Conservation (phyloP, 2,329 filamentous ascomycete species). For the Clonostachys sp. region DNA sequence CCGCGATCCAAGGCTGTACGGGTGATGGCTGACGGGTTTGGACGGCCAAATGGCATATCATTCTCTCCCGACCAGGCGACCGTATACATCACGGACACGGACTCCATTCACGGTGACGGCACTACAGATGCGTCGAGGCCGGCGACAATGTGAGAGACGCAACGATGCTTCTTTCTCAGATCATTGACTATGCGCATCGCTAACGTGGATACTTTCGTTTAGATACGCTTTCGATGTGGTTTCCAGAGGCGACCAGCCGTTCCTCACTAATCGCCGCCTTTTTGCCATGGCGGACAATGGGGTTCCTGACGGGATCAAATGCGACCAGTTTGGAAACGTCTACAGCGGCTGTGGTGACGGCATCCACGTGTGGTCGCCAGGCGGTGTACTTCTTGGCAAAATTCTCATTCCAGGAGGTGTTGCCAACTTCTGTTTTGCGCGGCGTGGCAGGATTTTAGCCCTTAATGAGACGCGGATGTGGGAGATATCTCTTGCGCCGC, state of each 20-base stretch:
- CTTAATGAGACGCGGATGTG: conserved; percentile 40
- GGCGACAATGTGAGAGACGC: neutral
- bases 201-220: neutral
- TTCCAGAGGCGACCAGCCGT: conserved; percentile 19
- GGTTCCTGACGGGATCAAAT: conserved; percentile 42
- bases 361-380: conserved; percentile 40
- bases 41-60: conserved; percentile 37
- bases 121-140: conserved; percentile 1
- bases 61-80: conserved; percentile 38
- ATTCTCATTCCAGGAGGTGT: conserved; percentile 33
- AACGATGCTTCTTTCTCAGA: neutral
- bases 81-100: conserved; percentile 40
- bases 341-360: conserved; percentile 45
- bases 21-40: conserved; percentile 41
- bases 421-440: conserved; percentile 43
- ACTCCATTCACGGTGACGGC: conserved; percentile 15
- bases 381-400: conserved; percentile 38
- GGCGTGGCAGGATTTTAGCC: conserved; percentile 34
- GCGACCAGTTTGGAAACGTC: conserved; percentile 39
- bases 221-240: conserved; percentile 27
- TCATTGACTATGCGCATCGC: conserved; percentile 15
- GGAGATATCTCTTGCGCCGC: conserved; percentile 14
- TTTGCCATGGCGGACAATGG: conserved; percentile 44
- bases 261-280: conserved; percentile 39
- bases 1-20: conserved; percentile 28